phyloP scores from a whole-genome alignment of 106 monocot species.

The Iris macrosiphon region DNA sequence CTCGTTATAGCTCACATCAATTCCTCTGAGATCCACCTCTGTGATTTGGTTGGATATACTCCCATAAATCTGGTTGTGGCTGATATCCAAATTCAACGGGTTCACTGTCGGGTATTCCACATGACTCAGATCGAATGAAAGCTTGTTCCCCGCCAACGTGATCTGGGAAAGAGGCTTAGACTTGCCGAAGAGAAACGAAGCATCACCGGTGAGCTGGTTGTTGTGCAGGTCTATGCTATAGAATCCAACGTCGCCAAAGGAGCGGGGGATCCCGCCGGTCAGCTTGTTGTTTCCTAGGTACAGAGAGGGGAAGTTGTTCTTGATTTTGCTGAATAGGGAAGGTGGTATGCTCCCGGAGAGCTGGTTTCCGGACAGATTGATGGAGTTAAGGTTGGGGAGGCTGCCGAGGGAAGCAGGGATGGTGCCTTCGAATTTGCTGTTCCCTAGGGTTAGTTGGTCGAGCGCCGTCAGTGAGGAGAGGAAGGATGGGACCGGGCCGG shows the following conservation, averaged over 20 bases:
- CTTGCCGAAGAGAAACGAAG: constrained; percentile 36
- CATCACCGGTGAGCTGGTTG: constrained; percentile 38
- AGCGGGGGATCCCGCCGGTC: constrained; percentile 23
- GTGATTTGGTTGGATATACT: constrained; percentile 19
- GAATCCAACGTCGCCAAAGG: constrained; percentile 1
- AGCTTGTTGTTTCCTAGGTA: constrained; percentile 38
- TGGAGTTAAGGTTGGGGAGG: constrained; percentile 8
- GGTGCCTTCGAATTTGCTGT: constrained; percentile 27
- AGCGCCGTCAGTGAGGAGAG: constrained; percentile 14
- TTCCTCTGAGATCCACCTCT: background rate
- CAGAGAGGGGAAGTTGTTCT: constrained; percentile 6
- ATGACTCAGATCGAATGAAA: constrained; percentile 36
- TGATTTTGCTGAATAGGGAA: constrained; percentile 7
- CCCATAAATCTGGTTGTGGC: constrained; percentile 43
- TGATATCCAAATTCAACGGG: constrained; percentile 25
- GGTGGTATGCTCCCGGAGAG: constrained; percentile 41
- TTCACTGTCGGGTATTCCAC: constrained; percentile 25
- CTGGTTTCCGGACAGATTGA: constrained; percentile 31
- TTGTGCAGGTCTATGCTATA: constrained; percentile 21
- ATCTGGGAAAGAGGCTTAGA: constrained; percentile 14
- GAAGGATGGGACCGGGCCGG: constrained; percentile 33
- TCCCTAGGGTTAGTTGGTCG: constrained; percentile 17
- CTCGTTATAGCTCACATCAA: constrained; percentile 11
- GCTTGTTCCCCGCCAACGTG: constrained; percentile 27
- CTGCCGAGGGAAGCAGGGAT: constrained; percentile 27